These are phyloP conservation scores for Vanderwaltozyma verrucispora DNA, from an alignment of 805 yeast genomes.

Conservation along the genomic window DNA sequence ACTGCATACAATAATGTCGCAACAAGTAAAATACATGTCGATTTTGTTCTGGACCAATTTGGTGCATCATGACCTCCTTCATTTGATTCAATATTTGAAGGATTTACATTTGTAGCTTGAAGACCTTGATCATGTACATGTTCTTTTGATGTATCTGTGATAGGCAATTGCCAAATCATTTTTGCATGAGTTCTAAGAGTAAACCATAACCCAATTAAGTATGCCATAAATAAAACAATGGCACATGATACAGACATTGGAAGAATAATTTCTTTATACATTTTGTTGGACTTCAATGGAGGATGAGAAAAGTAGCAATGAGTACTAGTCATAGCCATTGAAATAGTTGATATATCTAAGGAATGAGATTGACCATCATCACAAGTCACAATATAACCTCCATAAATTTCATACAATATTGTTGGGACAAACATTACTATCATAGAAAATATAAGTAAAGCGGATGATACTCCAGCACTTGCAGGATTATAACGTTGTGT, in stretches of 20 bases:
- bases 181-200: slow-evolving; percentile 96
- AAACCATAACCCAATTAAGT: slow-evolving; percentile 81
- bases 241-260: slow-evolving; percentile 84
- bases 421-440: slow-evolving; percentile 91
- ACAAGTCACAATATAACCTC: slow-evolving; percentile 72
- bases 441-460: slow-evolving; percentile 86
- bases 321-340: slow-evolving; percentile 20
- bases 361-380: slow-evolving; percentile 15
- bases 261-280: slow-evolving; percentile 57
- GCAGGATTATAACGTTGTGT: slow-evolving; percentile 94
- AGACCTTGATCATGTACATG: slow-evolving; percentile 2
- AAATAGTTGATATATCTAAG: slow-evolving; percentile 35
- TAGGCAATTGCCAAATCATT: slow-evolving; percentile 79
- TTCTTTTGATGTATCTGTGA: slow-evolving; percentile 18
- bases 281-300: slow-evolving; percentile 53
- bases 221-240: slow-evolving; percentile 66
- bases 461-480: slow-evolving; percentile 94
- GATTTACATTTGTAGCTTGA: not conserved
- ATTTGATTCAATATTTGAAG: not conserved
- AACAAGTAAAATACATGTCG: slow-evolving; percentile 67
- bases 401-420: slow-evolving; percentile 78
- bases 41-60: slow-evolving; percentile 85
- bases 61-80: slow-evolving; percentile 52
- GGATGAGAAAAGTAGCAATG: slow-evolving; percentile 74
- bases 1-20: slow-evolving; percentile 85